These are phyloP conservation scores for Xylariaceae sp. DNA, from an alignment of 2,329 filamentous ascomycete genomes.

Conservation along the genomic window DNA sequence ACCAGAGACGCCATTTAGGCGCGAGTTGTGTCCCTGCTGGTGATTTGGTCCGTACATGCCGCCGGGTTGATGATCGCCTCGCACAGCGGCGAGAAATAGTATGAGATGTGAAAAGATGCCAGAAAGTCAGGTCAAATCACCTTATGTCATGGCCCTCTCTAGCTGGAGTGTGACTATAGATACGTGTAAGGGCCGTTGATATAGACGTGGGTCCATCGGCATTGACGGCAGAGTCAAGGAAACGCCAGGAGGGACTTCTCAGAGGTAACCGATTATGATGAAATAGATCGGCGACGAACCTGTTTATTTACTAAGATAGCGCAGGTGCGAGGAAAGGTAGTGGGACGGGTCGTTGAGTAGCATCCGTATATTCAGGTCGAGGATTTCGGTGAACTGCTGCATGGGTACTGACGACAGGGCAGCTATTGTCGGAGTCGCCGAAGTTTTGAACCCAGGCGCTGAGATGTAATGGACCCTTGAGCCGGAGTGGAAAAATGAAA, in stretches of 20 bases:
- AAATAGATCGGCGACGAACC: conserved; percentile 1
- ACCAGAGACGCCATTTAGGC: conserved; percentile 67
- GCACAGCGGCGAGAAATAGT: conserved; percentile 22
- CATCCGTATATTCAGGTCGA: conserved; percentile 33
- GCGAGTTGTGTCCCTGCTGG: conserved; percentile 69
- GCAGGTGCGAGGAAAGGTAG: conserved; percentile 28
- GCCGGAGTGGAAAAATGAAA: not conserved
- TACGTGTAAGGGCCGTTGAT: conserved; percentile 55
- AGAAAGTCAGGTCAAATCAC: conserved; percentile 21
- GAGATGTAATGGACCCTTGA: not conserved
- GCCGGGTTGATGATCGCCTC: conserved; percentile 25
- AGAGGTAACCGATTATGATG: conserved; percentile 9
- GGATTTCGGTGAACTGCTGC: conserved; percentile 24
- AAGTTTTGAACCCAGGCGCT: not conserved
- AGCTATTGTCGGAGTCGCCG: conserved; percentile 5
- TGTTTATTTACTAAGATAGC: conserved; percentile 21
- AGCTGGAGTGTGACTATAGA: conserved; percentile 44
- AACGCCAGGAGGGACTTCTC: conserved; percentile 15
- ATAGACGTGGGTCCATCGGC: conserved; percentile 65
- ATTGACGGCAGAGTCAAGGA: conserved; percentile 50
- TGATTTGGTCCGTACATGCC: conserved; percentile 72
- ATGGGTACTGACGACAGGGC: conserved; percentile 22
- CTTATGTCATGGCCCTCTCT: conserved; percentile 45
- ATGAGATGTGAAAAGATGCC: conserved; percentile 26
- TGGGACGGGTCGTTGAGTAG: conserved; percentile 23